phyloP scores from a whole-genome alignment of 1,139 yeast genomes.

The Geotrichum candidum region DNA sequence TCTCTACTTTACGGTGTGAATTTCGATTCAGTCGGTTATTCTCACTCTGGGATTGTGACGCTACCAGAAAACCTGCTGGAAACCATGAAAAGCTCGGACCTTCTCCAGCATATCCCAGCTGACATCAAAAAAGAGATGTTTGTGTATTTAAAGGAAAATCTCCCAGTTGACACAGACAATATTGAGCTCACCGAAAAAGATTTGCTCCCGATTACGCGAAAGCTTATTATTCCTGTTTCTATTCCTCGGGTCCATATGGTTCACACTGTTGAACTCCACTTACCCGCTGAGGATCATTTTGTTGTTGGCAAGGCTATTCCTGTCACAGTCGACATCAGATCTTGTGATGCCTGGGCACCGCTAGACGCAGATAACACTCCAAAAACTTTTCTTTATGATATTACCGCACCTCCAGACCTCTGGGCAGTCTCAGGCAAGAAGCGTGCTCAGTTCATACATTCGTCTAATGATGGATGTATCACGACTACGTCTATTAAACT shows the following conservation, averaged over 20 bases:
- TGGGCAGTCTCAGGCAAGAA: conserved; percentile 71
- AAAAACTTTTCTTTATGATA: conserved; percentile 36
- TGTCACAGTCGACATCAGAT: conserved; percentile 41
- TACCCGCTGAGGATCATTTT: conserved; percentile 36
- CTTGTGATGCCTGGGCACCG: conserved; percentile 44
- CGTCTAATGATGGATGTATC: conserved; percentile 29
- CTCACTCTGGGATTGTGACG: conserved; percentile 5
- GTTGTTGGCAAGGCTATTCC: conserved; percentile 60
- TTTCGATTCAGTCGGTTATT: conserved; percentile 23
- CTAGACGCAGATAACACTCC: neutral
- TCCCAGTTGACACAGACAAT: conserved; percentile 1
- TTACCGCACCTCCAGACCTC: conserved; percentile 40
- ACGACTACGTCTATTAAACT: conserved; percentile 36
- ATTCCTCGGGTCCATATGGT: conserved; percentile 29
- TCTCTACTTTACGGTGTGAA: conserved; percentile 4
- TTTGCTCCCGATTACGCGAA: conserved; percentile 17
- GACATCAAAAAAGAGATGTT: conserved; percentile 1
- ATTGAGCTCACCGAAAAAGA: conserved; percentile 12
- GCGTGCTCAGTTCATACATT: conserved; percentile 41
- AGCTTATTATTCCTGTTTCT: conserved; percentile 26
- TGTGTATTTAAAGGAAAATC: neutral
- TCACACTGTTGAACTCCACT: conserved; percentile 25
- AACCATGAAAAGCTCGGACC: conserved; percentile 4
- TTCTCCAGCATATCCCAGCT: conserved; percentile 3
- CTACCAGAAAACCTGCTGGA: neutral